A percentile compares a stretch with the other conserved stretches of the same genome.
These are phyloP conservation scores for Hymenoscyphus linearis DNA, from an alignment of 2,329 filamentous ascomycete species.

Conservation along the genomic window DNA sequence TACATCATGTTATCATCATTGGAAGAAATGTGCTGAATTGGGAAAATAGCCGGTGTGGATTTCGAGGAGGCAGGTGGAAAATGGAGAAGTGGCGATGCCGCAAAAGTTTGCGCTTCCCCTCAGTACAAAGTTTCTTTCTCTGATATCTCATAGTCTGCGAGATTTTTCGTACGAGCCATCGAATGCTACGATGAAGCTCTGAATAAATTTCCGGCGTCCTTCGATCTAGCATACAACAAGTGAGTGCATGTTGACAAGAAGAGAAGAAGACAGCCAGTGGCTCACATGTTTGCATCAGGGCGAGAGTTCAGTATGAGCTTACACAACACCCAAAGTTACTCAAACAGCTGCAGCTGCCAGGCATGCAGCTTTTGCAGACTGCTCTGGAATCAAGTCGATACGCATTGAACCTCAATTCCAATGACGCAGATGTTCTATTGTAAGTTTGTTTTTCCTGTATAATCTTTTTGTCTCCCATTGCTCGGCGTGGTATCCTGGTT, in stretches of 20 bases:
- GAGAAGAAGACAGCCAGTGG: background rate
- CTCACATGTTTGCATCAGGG: slow-evolving; percentile 38
- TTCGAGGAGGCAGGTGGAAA: slow-evolving; percentile 69
- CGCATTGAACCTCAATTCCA: slow-evolving; percentile 52
- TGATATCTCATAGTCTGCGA: slow-evolving; percentile 29
- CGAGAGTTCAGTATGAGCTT: slow-evolving; percentile 64
- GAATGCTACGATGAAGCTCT: slow-evolving; percentile 62
- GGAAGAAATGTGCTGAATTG: slow-evolving; percentile 11
- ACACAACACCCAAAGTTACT: slow-evolving; percentile 60
- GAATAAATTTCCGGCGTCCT: slow-evolving; percentile 51
- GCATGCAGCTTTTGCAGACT: slow-evolving; percentile 48
- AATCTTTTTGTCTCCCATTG: background rate
- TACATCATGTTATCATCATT: slow-evolving; percentile 26
- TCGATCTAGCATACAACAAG: slow-evolving; percentile 74
- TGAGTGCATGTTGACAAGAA: slow-evolving; percentile 33
- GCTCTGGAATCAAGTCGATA: slow-evolving; percentile 59
- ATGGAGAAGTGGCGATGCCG: slow-evolving; percentile 66
- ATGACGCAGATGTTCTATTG: slow-evolving; percentile 64
- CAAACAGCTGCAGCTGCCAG: slow-evolving; percentile 48
- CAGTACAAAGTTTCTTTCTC: background rate
- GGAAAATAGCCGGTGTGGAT: slow-evolving; percentile 51
- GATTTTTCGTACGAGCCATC: slow-evolving; percentile 58
- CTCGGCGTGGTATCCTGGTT: background rate
- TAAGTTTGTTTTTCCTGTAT: slow-evolving; percentile 19
- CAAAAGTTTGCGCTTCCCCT: slow-evolving; percentile 39